Base-by-base conservation (phyloP, 2,329 filamentous ascomycete genomes). In the Mycogone perniciosa region DNA sequence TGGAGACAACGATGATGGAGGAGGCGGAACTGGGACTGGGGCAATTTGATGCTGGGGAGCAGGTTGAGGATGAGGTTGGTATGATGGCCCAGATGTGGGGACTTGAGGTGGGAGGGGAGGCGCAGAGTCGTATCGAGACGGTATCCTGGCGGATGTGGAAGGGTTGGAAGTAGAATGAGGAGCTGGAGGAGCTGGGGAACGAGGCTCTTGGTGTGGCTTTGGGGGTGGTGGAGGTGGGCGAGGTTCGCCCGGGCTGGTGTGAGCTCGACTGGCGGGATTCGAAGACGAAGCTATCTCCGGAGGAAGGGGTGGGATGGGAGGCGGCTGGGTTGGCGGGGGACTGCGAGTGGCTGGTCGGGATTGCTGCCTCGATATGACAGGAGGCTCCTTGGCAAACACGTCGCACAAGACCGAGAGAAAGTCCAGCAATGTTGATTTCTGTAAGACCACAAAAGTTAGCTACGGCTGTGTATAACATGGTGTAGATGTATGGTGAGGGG, bases 321-420 rank as follows among this genome's bases (percentile, higher is more conserved):
- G 86, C 44, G 84, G 82, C 51, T 63, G 71, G 43, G 64, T 55
- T 13, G 59, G 54, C 50, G 56, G 57, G 33, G 57, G 34, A 13
- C 43, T 50, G 29, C 46, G 46, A 29, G 67, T 65, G 26, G 68
- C 64, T n/a, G 69, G 62, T 10, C 67, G 67, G 41, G 76, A 73
- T 60, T 77, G 76, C 56, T 83, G 83, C 58, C 83, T 84, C 33
- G 90, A 83, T 54, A 93, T 83, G 4, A 97, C 88, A 0, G 93
- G 93, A 7, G 93, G 93, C 62, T 99, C 93, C 69, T 95, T 95
- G 35, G 90, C 86, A 64, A 99, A 99, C 26, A 97, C 77, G 48
- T 93, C 89, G 58, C 86, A 81, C 4, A 99, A 71, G 30, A 95
- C 86, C 11, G 81, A 82, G 2, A 97, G 71, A 51, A 97, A 89